Base-by-base conservation (phyloP, 495 filamentous ascomycete genomes). In the Sporormia fimetaria region DNA sequence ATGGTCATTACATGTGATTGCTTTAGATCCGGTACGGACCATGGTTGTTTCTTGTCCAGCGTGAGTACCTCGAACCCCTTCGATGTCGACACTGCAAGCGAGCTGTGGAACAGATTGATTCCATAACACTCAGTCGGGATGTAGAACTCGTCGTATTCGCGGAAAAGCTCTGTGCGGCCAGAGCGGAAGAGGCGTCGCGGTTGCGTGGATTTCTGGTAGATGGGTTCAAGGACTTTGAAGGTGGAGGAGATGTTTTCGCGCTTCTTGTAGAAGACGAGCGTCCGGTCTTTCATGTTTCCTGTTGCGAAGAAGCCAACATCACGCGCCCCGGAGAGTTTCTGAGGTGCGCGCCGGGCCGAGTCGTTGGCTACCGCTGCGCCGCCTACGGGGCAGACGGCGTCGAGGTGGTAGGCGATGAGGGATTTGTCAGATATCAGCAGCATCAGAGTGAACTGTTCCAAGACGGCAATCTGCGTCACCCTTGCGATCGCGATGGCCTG, bases 101-200 rank as follows among this genome's bases (percentile, higher is more conserved):
- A 86, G 0, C 75, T 80, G 60, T 94, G 84, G 72, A 96, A 96
- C 32, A 99, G 74, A 63, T 95, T 94, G 54, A 99, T 83, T 18
- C 81, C 80, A 61, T 81, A 94, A 56, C 83, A 90, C 57, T 99
- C 90, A n/a, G 83, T 78, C 5, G 90, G 88, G 49, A 99, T 88
- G 63, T 95, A 99, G 63, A 99, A 99, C 39, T 95, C 88, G 63
- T 94, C 90, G 54, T 83, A 99, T 54, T 96, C 90, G 45, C 92
- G 78, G 76, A 95, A 96, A 58, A 88, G 90, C 53, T 96, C 90
- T 3, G 90, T 95, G 42, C 72, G 76, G 9, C 86, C 84, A 18
- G 70, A 71, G 24, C 66, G 65, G 21, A 78, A 81, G 26, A 94
- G 66, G 6, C 83, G 74, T 16, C 70, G 70, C 43, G 77, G 80